Evolutionary conservation across 2,329 filamentous ascomycete genomes (phyloP).

Genomic region (Monilinia aucupariae): DNA sequence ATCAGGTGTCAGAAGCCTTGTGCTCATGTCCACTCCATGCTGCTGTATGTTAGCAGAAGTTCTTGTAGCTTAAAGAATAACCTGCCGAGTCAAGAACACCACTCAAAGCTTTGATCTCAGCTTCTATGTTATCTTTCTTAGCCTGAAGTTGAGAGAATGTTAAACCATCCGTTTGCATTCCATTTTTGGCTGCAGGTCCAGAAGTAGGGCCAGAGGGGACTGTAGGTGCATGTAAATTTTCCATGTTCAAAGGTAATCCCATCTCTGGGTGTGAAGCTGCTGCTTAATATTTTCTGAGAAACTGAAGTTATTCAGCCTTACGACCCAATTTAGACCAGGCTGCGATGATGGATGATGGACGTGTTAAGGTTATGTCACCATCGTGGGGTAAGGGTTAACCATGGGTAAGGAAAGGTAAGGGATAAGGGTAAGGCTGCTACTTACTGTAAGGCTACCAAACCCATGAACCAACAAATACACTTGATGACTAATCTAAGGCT

Average conservation of each 20-base stretch:
- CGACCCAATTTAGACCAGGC: conserved; percentile 16
- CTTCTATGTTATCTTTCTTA: conserved; percentile 80
- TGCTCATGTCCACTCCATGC: conserved; percentile 93
- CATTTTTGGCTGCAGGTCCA: conserved; percentile 51
- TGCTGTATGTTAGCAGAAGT: conserved; percentile 37
- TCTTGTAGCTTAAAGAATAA: not conserved
- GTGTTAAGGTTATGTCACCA: conserved; percentile 3
- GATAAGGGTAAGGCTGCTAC: too few relatives aligned
- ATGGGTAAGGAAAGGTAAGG: too few relatives aligned
- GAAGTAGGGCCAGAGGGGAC: conserved; percentile 74
- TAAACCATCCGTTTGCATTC: conserved; percentile 54
- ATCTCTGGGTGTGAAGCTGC: conserved; percentile 22
- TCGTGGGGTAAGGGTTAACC: conserved; percentile 13
- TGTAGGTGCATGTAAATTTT: conserved; percentile 63
- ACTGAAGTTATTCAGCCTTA: conserved; percentile 14
- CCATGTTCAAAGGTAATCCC: conserved; percentile 44
- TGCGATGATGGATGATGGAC: conserved; percentile 21
- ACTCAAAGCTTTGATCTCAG: conserved; percentile 78
- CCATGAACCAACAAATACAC: too few relatives aligned
- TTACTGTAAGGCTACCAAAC: too few relatives aligned
- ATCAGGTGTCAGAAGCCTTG: conserved; percentile 77
- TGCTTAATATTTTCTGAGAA: not conserved
- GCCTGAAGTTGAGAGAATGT: conserved; percentile 74
- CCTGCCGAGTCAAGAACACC: conserved; percentile 82
- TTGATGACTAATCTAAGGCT: conserved; percentile 8